These are phyloP conservation scores for Peterozyma toletana DNA, from an alignment of 805 yeast genomes.

Conservation along the genomic window DNA sequence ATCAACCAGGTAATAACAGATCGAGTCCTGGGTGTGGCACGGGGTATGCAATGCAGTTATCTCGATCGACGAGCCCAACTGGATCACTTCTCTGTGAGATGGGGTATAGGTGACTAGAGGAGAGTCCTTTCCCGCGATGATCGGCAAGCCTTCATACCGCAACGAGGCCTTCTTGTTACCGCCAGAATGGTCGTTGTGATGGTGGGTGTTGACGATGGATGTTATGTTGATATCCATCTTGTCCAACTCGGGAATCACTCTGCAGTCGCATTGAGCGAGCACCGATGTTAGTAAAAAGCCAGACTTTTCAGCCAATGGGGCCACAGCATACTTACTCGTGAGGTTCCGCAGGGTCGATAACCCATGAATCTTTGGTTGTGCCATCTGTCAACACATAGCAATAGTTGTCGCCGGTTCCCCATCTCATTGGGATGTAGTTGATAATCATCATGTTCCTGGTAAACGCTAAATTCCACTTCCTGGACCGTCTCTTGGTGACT, in stretches of 20 bases:
- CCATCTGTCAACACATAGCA: constrained; percentile 73
- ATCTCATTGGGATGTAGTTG: constrained; percentile 80
- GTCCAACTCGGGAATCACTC: constrained; percentile 36
- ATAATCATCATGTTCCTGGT: constrained; percentile 64
- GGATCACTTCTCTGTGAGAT: constrained; percentile 48
- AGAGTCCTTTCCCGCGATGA: constrained; percentile 81
- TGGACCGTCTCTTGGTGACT: no score
- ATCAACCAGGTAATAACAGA: constrained; percentile 78
- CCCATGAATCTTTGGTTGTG: constrained; percentile 59
- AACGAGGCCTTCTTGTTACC: constrained; percentile 45
- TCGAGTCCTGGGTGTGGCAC: constrained; percentile 95
- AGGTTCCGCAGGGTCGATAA: constrained; percentile 92
- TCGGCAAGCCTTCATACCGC: constrained; percentile 40
- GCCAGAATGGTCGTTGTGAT: constrained; percentile 91
- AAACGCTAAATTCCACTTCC: background rate
- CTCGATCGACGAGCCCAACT: constrained; percentile 56
- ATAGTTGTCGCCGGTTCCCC: constrained; percentile 92
- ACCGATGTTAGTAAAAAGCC: background rate
- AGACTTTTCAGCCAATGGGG: no score
- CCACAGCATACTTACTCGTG: constrained; percentile 33
- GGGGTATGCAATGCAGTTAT: constrained; percentile 90
- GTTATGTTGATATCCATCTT: constrained; percentile 41
- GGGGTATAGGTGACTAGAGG: constrained; percentile 72
- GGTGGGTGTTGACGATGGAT: constrained; percentile 92
- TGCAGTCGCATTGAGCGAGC: constrained; percentile 2